Percentiles rank a stretch among this genome's conserved stretches.
Conservation (phyloP, 73 alveolate genomes). For the Stentor roeselii region DNA sequence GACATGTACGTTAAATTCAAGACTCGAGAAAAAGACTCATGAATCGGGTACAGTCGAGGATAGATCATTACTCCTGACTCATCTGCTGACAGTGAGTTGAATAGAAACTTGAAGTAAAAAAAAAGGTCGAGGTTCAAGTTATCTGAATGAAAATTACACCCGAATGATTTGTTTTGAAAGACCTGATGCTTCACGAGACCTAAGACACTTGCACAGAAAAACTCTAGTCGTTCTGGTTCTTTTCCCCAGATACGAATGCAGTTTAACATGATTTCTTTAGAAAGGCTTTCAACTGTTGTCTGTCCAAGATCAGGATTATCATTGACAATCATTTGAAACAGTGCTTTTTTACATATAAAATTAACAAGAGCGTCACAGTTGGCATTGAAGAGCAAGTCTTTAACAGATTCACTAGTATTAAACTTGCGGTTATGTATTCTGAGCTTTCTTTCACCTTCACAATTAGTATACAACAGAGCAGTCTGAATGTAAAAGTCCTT, state of each 20-base stretch:
- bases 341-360: background rate
- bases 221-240: background rate
- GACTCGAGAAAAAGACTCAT: background rate
- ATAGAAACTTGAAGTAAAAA: background rate
- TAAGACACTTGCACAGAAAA: background rate
- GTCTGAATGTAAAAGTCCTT: slow-evolving; percentile 76
- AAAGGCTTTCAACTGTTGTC: background rate
- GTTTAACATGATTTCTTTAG: background rate
- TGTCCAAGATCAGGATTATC: background rate
- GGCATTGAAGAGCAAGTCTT: background rate
- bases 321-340: background rate
- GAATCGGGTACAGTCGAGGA: slow-evolving; percentile 16
- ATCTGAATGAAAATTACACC: background rate
- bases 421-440: slow-evolving; percentile 76
- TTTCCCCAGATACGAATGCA: background rate
- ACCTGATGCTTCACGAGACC: background rate
- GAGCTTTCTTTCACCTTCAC: slow-evolving; percentile 91
- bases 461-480: slow-evolving; percentile 83
- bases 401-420: background rate
- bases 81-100: background rate
- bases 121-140: background rate
- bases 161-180: background rate
- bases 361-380: slow-evolving; percentile 22
- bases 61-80: background rate
- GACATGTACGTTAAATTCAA: background rate